Base-by-base conservation (phyloP, 73 alveolate genomes). In the Paraurostyla sp. region DNA sequence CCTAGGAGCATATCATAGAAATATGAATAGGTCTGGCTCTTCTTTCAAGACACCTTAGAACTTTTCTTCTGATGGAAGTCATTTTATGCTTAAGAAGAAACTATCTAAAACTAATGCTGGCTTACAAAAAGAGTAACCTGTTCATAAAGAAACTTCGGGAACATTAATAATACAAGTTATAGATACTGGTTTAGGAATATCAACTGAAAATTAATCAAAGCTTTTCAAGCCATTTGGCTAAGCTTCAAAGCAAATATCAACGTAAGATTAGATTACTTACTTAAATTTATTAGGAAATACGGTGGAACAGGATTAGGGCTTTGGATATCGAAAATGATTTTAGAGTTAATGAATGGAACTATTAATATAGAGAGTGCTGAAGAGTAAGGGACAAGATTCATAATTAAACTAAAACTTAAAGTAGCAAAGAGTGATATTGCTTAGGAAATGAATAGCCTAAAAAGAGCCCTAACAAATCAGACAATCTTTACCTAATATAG, bases 261-360 rank as follows among this genome's bases (percentile, higher is more conserved):
- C 50, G 87, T 49, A 71, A 71, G 22, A 63, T 56, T 25, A 22
- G 11, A 13, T 42, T 40, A 38, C 11, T 9, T 20, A 13, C 18
- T 41, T 13, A 71, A 71, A 38, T 40, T 9, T 42, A 15, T 38
- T 20, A 13, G 40, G 76, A 83, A 68, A 15, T 71, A 23, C 27
- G 89, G 93, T 3, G 93, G 93, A 15, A 85, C 93, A n/a, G 93
- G 93, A 11, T 54, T 85, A 0, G 93, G 93, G 3, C 83, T 85
- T 7, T 73, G 93, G 83, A 85, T 85, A 20, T 73, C 89, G 6
- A 71, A 73, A 54, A 30, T 41, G 58, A 48, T 85, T 18, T 25
- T 85, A n/a, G 75, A 71, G 42, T 43, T 52, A 40, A 73, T 73
- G 87, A 73, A 73, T n/a, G 93, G 93, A 49, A 85, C 71, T 32